Evolutionary conservation across 371 early-diverging fungal species (phyloP), one percentile per base, ranked within the genome.

Genomic region (Cokeromyces recurvatus): DNA sequence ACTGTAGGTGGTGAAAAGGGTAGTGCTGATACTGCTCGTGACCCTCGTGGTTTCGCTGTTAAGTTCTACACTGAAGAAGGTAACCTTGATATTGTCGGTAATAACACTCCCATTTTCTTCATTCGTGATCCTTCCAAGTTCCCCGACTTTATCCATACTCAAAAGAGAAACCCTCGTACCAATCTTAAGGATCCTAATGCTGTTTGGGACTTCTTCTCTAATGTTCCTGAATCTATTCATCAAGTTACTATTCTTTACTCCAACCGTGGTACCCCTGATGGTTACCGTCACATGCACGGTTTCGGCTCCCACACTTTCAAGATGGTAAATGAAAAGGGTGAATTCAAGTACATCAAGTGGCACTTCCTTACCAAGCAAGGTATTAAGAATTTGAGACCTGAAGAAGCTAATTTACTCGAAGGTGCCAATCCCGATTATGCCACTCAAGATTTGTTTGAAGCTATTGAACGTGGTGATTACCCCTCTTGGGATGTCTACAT

Each of bases 361-460:
- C 91, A 92, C 74, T 90, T 84, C 68, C 85, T 81, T 67, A 82
- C 90, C 32, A 70, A 83, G 43, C 86, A 85, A 63, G 89, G 90
- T 31, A 72, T 84, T 70, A 81, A 86, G 72, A 83, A 78, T 71
- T 57, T 86, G 29, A 68, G 67, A 34, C n/a, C 70, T 34, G 82
- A 74, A 20, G 78, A 87, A 35, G 90, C 89, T 9, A 59, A 50
- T 17, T 54, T 71, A 29, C 50, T 87, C 20, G 79, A 71, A 23
- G 75, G 81, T 14, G 43, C 51, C 17, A 76, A 87, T 51, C 86
- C 90, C n/a, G 89, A 91, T 57, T 87, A 82, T 44, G 70, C 75
- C 32, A 81, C 79, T 6, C 71, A 74, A 41, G 92, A 92, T 53
- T 59, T 91, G 35, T 89, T 81, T 57, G 51, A 79, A 4, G 74